These are phyloP conservation scores for Podospora tetraspora DNA, from an alignment of 495 filamentous ascomycete genomes.

Conservation along the genomic window DNA sequence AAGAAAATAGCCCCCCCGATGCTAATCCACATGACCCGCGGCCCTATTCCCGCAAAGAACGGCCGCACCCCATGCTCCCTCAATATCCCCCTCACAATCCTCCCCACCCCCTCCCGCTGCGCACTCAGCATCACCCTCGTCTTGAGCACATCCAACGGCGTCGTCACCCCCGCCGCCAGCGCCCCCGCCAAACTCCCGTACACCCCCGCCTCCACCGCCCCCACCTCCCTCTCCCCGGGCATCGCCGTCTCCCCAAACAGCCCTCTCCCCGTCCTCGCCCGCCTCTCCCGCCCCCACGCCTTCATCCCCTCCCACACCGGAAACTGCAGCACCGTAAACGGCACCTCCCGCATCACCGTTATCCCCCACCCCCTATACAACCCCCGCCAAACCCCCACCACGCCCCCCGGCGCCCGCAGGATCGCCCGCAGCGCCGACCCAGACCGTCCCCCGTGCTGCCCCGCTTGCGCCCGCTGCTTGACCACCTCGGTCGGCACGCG, in stretches of 20 bases:
- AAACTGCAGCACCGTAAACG: conserved; percentile 95
- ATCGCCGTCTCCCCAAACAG: conserved; percentile 45
- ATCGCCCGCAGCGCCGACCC: conserved; percentile 63
- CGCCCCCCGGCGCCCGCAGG: conserved; percentile 45
- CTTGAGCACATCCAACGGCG: conserved; percentile 93
- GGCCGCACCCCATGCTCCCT: conserved; percentile 64
- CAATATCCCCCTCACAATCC: conserved; percentile 61
- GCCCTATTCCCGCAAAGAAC: conserved; percentile 85
- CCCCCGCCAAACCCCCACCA: conserved; percentile 63
- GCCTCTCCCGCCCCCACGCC: conserved; percentile 39
- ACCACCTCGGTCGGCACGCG: conserved; percentile 94
- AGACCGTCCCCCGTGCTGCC: conserved; percentile 58
- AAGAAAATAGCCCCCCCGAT: conserved; percentile 91
- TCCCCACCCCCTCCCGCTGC: conserved; percentile 50
- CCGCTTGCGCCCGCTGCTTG: conserved; percentile 92
- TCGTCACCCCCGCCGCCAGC: conserved; percentile 82
- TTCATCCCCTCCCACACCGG: conserved; percentile 96
- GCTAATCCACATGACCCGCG: conserved; percentile 88
- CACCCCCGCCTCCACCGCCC: conserved; percentile 72
- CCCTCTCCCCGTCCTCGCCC: conserved; percentile 42
- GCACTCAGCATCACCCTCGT: conserved; percentile 88
- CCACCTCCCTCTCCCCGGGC: conserved; percentile 41
- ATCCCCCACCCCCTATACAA: conserved; percentile 86
- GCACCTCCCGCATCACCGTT: conserved; percentile 92
- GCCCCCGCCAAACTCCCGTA: conserved; percentile 82